Evolutionary conservation across 2,329 filamentous ascomycete genomes (phyloP), one percentile per base, ranked within the genome.

Genomic region (Pseudogymnoascus sp.): DNA sequence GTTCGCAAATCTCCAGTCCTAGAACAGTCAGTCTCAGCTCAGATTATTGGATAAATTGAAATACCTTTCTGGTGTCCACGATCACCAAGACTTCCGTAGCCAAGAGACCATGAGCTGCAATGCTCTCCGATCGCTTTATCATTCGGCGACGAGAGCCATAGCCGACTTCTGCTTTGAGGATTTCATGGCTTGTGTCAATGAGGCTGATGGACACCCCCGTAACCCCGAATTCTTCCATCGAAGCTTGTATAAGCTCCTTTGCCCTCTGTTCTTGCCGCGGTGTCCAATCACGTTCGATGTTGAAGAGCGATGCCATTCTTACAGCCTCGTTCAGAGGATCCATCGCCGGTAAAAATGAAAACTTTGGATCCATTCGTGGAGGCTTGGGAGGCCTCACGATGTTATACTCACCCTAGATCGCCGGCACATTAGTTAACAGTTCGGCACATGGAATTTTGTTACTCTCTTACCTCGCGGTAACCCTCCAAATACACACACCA

Each of bases 1-100:
- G 8, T 66, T 65, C 33, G 64, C 62, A 47, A 76, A 74, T 42
- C 74, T 70, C 74, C 74, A 76, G 61, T 76, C 75, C 73, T 75
- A 60, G 38, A 60, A 40, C 4, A 29, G 35, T 40, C 19, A 40
- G 38, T 26, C 4, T 61, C 11, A 16, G 53, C 21, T 61, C 33
- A 19, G 61, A 42, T 14, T 26, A 19, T 16, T 61, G 29, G 16
- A 29, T 53, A 47, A 21, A 16, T 2, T 47, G 37, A 68, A 69
- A 64, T 65, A 75, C 74, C 68, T 72, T 67, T 37, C 62, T 29
- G 5, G 73, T 70, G 67, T 77, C 74, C 2, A 73, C 63, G 26
- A 76, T 61, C 1, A 75, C 68, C 47, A 77, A 64, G 1, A 71
- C 67, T 40, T 76, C 72, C 13, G 66, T 68, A 1, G 70, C 68